Base-by-base conservation (phyloP, 2,329 filamentous ascomycete species). In the Boeremia lycopersici region DNA sequence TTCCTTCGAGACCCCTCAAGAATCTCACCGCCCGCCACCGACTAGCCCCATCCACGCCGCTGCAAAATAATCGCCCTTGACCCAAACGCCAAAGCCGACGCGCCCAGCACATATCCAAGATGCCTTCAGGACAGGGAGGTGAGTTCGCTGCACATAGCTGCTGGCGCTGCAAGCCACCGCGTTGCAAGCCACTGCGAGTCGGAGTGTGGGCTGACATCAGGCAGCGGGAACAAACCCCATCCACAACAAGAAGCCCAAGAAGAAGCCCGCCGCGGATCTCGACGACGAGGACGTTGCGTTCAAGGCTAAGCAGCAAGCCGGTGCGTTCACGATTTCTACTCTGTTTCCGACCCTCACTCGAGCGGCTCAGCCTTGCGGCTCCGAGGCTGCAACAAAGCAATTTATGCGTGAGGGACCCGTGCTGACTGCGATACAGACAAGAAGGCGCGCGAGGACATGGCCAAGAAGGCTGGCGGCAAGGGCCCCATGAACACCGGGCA, bases 271-370 rank as follows among this genome's bases (percentile, higher is more conserved):
- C 73, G 89, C 88, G 77, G 92, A 96, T 1, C 77, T 93, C 54
- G 93, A 96, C 74, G 92, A 96, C 0, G 91, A 96, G 39, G 92
- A 96, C 63, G 77, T 88, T 74, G 91, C 91, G 6, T 92, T 84
- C 83, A 88, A 86, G 71, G 86, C 89, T 76, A 96, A 92, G 87
- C 89, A 92, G 81, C 86, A 82, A 68, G 90, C 90, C 55, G 91
- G 93, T 96, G 82, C 66, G 87, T 78, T 26, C 9, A 23, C 33
- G 4, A 6, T 1, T 11, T 9, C 23, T 9, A 23, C 17, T 17
- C 42, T 13, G 9, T n/a, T 13, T 8, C 7, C n/a, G 11, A n/a
- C 19, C 15, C 12, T 15, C 15, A 36, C 33, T 3, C 19, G 19
- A 3, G 19, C 19, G 12, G 9, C 40, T 25, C 45, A 49, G 51